Evolutionary conservation across 1,284 basidiomycete genomes (phyloP).

Genomic region (Cutaneotrichosporon sp.): DNA sequence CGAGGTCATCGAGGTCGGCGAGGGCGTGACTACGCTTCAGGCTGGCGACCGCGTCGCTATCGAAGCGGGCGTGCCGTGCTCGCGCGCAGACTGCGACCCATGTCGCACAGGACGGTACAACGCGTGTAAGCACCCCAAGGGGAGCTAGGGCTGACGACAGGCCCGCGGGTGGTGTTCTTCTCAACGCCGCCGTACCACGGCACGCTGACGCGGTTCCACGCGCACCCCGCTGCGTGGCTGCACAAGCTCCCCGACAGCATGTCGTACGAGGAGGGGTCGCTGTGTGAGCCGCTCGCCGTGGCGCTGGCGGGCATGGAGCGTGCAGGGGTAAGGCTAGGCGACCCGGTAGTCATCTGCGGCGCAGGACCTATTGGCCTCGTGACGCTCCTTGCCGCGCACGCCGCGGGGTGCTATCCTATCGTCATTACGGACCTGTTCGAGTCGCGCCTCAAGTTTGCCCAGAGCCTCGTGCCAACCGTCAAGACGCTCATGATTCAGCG

Average conservation of each 20-base stretch:
- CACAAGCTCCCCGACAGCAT: slow-evolving; percentile 53
- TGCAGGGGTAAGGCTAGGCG: slow-evolving; percentile 51
- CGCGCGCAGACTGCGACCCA: slow-evolving; percentile 49
- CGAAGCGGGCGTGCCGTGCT: slow-evolving; percentile 54
- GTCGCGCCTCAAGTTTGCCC: slow-evolving; percentile 53
- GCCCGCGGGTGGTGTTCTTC: slow-evolving; percentile 51
- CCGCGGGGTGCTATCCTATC: slow-evolving; percentile 54
- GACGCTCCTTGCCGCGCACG: slow-evolving; percentile 51
- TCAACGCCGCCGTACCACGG: slow-evolving; percentile 52
- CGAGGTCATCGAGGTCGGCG: slow-evolving; percentile 49
- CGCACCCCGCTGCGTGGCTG: slow-evolving; percentile 54
- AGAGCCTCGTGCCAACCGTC: slow-evolving; percentile 51
- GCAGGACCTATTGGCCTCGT: slow-evolving; percentile 54
- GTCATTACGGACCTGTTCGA: slow-evolving; percentile 53
- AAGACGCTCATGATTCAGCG: slow-evolving; percentile 45
- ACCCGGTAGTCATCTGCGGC: slow-evolving; percentile 50
- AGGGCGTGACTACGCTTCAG: slow-evolving; percentile 45
- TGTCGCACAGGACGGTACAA: slow-evolving; percentile 55
- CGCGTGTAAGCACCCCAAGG: slow-evolving; percentile 38
- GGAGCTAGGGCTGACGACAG: slow-evolving; percentile 15
- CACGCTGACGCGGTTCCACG: slow-evolving; percentile 51
- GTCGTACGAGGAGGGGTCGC: slow-evolving; percentile 52
- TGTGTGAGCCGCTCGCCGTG: slow-evolving; percentile 54
- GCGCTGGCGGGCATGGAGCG: slow-evolving; percentile 54
- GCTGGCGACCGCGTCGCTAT: slow-evolving; percentile 52